phyloP scores from a whole-genome alignment of 2,329 filamentous ascomycete species.

The Corniculantispora saksenae region DNA sequence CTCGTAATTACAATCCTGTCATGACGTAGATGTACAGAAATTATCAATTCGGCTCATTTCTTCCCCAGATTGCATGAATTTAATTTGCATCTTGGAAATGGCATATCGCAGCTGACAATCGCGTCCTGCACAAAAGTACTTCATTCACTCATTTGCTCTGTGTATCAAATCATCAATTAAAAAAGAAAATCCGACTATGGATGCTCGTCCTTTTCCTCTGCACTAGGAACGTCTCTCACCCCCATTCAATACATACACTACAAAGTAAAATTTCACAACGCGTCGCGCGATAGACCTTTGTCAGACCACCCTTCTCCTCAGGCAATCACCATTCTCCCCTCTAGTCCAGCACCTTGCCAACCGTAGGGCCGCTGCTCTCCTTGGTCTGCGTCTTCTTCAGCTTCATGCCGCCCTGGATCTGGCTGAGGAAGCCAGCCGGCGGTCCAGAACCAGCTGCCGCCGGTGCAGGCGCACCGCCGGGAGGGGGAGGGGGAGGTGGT shows the following conservation, averaged over 20 bases:
- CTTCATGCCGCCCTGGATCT: conserved; percentile 78
- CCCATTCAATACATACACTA: conserved; percentile 13
- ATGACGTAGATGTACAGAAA: background rate
- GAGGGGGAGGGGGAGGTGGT: conserved; percentile 44
- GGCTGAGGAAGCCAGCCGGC: conserved; percentile 68
- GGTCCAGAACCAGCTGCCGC: conserved; percentile 49
- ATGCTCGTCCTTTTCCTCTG: background rate
- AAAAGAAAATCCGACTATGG: background rate
- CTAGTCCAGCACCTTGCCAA: conserved; percentile 71
- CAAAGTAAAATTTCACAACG: conserved; percentile 1
- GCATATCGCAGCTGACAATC: too few species aligned
- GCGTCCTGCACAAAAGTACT: too few species aligned
- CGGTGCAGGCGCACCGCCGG: conserved; percentile 42
- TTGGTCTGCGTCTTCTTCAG: conserved; percentile 89
- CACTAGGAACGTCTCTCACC: background rate
- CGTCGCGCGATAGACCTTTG: background rate
- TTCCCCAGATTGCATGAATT: too few species aligned
- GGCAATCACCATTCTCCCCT: background rate
- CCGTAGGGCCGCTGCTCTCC: conserved; percentile 73
- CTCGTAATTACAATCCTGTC: background rate
- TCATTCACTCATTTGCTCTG: too few species aligned
- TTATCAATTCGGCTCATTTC: too few species aligned
- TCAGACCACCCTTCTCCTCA: too few species aligned
- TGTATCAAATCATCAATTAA: background rate
- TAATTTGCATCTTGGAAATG: too few species aligned